These are phyloP conservation scores for Fusarium avenaceum DNA, from an alignment of 2,329 filamentous ascomycete genomes.

Conservation along the genomic window DNA sequence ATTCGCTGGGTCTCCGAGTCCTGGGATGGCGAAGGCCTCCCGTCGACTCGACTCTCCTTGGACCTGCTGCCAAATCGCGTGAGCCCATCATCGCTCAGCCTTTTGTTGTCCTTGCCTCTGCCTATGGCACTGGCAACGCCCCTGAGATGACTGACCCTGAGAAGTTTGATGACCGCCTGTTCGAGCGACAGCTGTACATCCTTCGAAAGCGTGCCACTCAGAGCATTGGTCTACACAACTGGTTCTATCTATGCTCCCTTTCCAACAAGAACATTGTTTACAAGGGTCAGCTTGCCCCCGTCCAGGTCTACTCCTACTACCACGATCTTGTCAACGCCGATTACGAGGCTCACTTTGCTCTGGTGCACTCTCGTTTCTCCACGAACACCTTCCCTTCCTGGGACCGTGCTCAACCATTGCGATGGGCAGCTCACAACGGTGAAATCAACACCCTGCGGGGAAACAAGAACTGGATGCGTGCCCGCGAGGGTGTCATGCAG, in stretches of 20 bases:
- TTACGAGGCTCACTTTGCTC: slow-evolving; percentile 95
- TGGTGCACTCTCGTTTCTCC: slow-evolving; percentile 97
- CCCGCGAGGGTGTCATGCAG: slow-evolving; percentile 93
- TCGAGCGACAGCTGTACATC: slow-evolving; percentile 94
- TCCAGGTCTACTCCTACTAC: slow-evolving; percentile 98
- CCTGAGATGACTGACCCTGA: slow-evolving; percentile 84
- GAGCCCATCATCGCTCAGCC: slow-evolving; percentile 97
- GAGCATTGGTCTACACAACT: slow-evolving; percentile 94
- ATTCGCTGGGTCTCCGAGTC: slow-evolving; percentile 87
- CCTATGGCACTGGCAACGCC: slow-evolving; percentile 84
- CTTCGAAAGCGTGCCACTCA: slow-evolving; percentile 95
- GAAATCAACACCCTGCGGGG: slow-evolving; percentile 98
- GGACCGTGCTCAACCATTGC: slow-evolving; percentile 95
- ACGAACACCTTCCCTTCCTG: slow-evolving; percentile 99
- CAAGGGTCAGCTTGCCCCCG: slow-evolving; percentile 94
- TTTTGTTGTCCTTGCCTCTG: slow-evolving; percentile 88
- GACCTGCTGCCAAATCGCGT: slow-evolving; percentile 90
- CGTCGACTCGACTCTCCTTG: slow-evolving; percentile 91
- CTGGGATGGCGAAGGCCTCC: slow-evolving; percentile 97
- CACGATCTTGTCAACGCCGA: slow-evolving; percentile 97
- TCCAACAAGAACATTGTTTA: slow-evolving; percentile 99
- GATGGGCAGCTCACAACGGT: slow-evolving; percentile 98
- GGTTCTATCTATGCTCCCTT: slow-evolving; percentile 98
- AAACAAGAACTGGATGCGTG: slow-evolving; percentile 99
- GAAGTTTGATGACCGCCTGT: slow-evolving; percentile 84